Conservation (phyloP, 179 eudicot genomes). For the Silene noctiflora region DNA sequence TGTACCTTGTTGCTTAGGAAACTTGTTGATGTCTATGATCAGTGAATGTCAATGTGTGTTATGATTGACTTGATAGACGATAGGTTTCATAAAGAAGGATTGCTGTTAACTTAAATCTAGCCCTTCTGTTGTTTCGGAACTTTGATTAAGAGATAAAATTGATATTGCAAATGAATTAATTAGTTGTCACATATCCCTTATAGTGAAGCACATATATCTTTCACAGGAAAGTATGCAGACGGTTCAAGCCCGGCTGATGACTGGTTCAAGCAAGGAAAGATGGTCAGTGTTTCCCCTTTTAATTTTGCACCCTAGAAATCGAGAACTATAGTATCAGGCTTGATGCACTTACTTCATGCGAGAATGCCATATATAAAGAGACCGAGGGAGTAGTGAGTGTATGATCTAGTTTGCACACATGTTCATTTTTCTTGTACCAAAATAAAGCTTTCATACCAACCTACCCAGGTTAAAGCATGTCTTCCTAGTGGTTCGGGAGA, state of each 20-base stretch:
- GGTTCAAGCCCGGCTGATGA: conserved; percentile 87
- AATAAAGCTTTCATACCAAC: neutral
- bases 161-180: neutral
- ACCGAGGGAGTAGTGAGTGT: too few relatives aligned
- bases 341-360: too few relatives aligned
- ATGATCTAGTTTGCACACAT: neutral
- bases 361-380: too few relatives aligned
- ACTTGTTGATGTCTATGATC: too few relatives aligned
- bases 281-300: conserved; percentile 38
- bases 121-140: neutral
- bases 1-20: neutral
- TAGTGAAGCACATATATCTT: neutral
- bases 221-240: conserved; percentile 82
- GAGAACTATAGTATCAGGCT: too few relatives aligned
- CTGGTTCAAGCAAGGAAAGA: conserved; percentile 87
- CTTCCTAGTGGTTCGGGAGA: conserved; percentile 65
- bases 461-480: conserved; percentile 72
- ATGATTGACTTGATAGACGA: too few relatives aligned
- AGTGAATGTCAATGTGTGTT: too few relatives aligned
- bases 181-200: conserved; percentile 3
- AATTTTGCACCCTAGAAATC: too few relatives aligned
- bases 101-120: neutral
- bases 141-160: neutral
- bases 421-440: neutral
- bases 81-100: neutral